Conservation (phyloP, 2,329 filamentous ascomycete species). For the Lecanicillium sp. region DNA sequence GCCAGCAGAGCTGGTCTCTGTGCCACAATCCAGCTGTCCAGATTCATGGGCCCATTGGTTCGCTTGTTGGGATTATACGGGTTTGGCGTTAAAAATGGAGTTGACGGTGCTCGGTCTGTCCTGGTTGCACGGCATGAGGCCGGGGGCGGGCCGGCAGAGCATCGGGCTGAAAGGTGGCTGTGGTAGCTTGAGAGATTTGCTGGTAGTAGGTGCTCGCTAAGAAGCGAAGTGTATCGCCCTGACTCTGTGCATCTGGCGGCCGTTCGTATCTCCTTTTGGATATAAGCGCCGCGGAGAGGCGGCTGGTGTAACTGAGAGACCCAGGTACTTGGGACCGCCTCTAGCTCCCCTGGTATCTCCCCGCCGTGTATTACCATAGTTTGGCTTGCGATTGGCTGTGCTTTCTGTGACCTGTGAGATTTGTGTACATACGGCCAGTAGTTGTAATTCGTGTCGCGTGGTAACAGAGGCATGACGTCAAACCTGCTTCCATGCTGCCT, state of each 20-base stretch:
- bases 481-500: too few species aligned
- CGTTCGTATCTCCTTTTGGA: neutral
- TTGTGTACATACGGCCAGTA: too few species aligned
- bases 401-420: too few species aligned
- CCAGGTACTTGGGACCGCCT: too few species aligned
- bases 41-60: neutral
- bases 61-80: constrained; percentile 9
- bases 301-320: neutral
- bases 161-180: neutral
- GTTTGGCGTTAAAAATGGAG: neutral
- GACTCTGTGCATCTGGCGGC: neutral
- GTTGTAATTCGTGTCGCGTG: too few species aligned
- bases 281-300: neutral
- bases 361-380: too few species aligned
- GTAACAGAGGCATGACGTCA: too few species aligned
- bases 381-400: too few species aligned
- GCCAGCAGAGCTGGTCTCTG: neutral
- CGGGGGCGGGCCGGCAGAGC: neutral
- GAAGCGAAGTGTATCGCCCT: neutral
- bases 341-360: too few species aligned
- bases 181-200: neutral
- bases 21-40: neutral
- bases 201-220: neutral
- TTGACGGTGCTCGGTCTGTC: neutral
- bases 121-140: neutral